A percentile compares a stretch with the other conserved stretches of the same genome.
phyloP scores from a whole-genome alignment of 257 asterid species.

The Lantana camara region DNA sequence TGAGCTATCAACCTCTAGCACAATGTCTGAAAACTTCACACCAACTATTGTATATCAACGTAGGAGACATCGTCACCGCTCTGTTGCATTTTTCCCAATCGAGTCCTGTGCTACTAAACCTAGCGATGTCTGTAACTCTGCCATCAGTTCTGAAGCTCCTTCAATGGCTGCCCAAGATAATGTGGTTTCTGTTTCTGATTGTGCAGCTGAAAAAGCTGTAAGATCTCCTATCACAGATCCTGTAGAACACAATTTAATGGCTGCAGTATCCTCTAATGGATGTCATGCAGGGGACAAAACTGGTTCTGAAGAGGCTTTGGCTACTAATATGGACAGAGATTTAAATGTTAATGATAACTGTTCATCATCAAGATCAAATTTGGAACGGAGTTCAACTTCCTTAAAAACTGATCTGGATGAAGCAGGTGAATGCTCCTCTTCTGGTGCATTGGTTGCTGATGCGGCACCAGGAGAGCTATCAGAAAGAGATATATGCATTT shows the following conservation, averaged over 20 bases:
- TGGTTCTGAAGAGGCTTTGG: conserved; percentile 48
- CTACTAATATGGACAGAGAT: conserved; percentile 38
- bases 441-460: conserved; percentile 54
- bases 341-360: conserved; percentile 46
- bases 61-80: conserved; percentile 32
- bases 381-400: conserved; percentile 47
- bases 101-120: conserved; percentile 32
- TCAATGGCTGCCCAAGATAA: conserved; percentile 41
- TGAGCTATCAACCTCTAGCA: conserved; percentile 38
- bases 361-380: conserved; percentile 69
- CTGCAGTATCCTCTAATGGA: conserved; percentile 42
- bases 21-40: conserved; percentile 39
- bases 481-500: conserved; percentile 62
- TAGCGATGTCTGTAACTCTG: conserved; percentile 45
- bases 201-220: conserved; percentile 35
- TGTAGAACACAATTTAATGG: conserved; percentile 35
- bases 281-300: conserved; percentile 35
- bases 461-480: conserved; percentile 50
- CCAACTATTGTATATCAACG: conserved; percentile 50
- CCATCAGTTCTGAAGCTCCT: conserved; percentile 47
- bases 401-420: conserved; percentile 50
- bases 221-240: conserved; percentile 29
- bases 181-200: conserved; percentile 32
- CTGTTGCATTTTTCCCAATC: conserved; percentile 32
- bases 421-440: conserved; percentile 73